Evolutionary conservation across 176 grass and related monocot genomes (phyloP), one percentile per base, ranked within the genome.

Genomic region (Dendrocalamus sinicus): DNA sequence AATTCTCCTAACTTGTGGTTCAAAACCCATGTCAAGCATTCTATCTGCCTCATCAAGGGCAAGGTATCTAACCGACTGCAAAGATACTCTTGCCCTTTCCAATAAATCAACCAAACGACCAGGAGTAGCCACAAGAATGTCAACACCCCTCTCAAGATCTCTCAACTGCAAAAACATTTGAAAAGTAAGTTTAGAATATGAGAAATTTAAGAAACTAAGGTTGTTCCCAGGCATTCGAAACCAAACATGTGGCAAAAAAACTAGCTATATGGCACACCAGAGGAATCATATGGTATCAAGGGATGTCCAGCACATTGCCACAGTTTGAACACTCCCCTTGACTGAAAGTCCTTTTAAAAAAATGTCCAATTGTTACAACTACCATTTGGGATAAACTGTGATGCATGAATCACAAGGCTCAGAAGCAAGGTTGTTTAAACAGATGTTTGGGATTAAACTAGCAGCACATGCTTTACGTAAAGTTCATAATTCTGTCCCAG

Each of bases 1-100:
- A 58, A 99, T 99, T 67, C 88, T 99, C 70, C 96, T 70, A 77
- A 99, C 93, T 83, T 99, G 96, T 67, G 96, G 96, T 82, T 99
- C 96, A 82, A 99, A 99, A 73, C 96, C 96, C 96, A 99, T 99
- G 57, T 99, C 96, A 71, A 99, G 92, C 96, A 99, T 99, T 89
- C 96, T 95, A 80, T 99, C 96, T 19, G 96, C 96, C 85, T 99
- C 96, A 73, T 99, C 96, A 70, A 99, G 92, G 6, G 96, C 96
- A 69, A 99, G 88, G 81, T 91, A 99, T 76, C 81, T 92, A 75
- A 99, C 92, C 75, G 86, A 87, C 57, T 94, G 90, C 40, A 96
- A 85, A 82, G 94, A 96, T 67, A 99, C 94, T 78, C 96, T 90
- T 75, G 94, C 92, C 72, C 92, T 92, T 86, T 99, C 96, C 44